Percentiles rank a stretch among this genome's conserved stretches.
Conservation (phyloP, 768 basidiomycete genomes). For the Phaffia australis region DNA sequence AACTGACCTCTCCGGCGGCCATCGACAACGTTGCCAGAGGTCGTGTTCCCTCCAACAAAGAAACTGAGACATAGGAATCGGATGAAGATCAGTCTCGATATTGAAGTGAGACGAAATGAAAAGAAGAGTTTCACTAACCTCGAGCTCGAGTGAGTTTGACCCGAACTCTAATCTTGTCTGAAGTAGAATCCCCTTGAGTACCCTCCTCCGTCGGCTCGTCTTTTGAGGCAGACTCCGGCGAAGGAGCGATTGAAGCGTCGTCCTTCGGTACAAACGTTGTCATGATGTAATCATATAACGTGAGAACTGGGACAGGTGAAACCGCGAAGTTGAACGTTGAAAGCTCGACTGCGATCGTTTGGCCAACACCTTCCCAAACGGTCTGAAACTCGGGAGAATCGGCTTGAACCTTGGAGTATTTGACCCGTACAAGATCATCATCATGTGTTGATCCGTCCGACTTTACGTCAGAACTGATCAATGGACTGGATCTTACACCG, state of each 20-base stretch:
- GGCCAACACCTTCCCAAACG: slow-evolving; percentile 72
- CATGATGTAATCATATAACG: slow-evolving; percentile 94
- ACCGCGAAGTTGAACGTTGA: slow-evolving; percentile 83
- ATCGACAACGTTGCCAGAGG: slow-evolving; percentile 75
- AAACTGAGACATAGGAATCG: slow-evolving; percentile 44
- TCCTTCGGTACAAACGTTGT: slow-evolving; percentile 68
- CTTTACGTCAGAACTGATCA: slow-evolving; percentile 27
- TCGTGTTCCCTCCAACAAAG: slow-evolving; percentile 59
- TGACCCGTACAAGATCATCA: slow-evolving; percentile 62
- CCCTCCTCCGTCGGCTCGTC: slow-evolving; percentile 8
- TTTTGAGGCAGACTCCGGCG: slow-evolving; percentile 14
- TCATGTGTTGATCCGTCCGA: slow-evolving; percentile 22
- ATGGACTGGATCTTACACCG: slow-evolving; percentile 29
- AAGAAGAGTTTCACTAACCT: slow-evolving; percentile 8
- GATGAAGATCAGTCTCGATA: slow-evolving; percentile 3
- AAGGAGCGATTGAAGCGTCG: slow-evolving; percentile 14
- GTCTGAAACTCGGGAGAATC: slow-evolving; percentile 74
- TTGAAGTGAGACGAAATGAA: not conserved
- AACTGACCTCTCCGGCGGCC: slow-evolving; percentile 75
- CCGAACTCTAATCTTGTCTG: slow-evolving; percentile 63
- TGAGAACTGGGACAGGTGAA: slow-evolving; percentile 78
- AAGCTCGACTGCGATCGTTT: slow-evolving; percentile 71
- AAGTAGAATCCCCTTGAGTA: slow-evolving; percentile 20
- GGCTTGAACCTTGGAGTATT: slow-evolving; percentile 67
- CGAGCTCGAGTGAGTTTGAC: slow-evolving; percentile 55